These are phyloP conservation scores for Ustilago crameri DNA, from an alignment of 1,284 basidiomycete species.

Conservation along the genomic window DNA sequence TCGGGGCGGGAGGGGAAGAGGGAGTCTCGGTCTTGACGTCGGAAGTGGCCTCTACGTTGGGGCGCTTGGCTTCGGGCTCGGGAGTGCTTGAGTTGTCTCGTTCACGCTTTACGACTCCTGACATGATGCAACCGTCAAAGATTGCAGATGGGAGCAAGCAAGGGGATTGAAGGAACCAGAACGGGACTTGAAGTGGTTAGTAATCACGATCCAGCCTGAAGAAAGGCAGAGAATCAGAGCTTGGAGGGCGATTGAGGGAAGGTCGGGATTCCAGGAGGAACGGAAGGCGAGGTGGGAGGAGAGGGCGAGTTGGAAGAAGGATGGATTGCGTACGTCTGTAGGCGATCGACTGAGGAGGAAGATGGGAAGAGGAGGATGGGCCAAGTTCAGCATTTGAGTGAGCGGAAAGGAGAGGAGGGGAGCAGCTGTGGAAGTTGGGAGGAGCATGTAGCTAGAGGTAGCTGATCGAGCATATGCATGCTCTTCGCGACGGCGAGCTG, in stretches of 20 bases:
- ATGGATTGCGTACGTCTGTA: constrained; percentile 45
- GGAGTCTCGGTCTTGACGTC: constrained; percentile 5
- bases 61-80: constrained; percentile 52
- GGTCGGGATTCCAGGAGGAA: constrained; percentile 12
- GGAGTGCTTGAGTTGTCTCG: constrained; percentile 50
- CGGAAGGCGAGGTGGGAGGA: constrained; percentile 5
- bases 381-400: constrained; percentile 25
- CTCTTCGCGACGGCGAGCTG: too few species aligned
- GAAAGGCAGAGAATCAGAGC: constrained; percentile 18
- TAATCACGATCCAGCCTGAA: constrained; percentile 35
- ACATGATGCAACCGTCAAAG: constrained; percentile 32
- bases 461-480: too few species aligned
- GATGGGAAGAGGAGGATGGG: constrained; percentile 13
- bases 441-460: background rate
- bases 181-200: constrained; percentile 36
- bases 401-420: constrained; percentile 7
- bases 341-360: background rate
- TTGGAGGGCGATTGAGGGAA: constrained; percentile 17
- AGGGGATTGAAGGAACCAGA: constrained; percentile 14
- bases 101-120: constrained; percentile 57
- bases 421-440: background rate
- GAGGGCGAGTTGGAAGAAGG: constrained; percentile 2
- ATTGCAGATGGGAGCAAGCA: constrained; percentile 8
- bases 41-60: constrained; percentile 34
- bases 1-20: constrained; percentile 8